Evolutionary conservation across 768 basidiomycete species (phyloP).

Genomic region (Tulasnella sp.): DNA sequence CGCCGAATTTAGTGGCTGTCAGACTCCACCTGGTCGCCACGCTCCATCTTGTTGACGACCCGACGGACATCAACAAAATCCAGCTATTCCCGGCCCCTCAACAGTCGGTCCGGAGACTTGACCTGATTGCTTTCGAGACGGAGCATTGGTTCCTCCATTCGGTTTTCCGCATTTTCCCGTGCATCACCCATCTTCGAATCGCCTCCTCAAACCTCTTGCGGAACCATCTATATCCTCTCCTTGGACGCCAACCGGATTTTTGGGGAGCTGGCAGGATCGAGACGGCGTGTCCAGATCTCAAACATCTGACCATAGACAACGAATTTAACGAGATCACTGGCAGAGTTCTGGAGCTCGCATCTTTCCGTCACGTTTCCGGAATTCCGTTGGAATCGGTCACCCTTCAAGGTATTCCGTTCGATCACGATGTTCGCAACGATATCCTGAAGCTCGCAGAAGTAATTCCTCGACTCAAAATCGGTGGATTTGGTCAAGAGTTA

Average conservation of each 20-base stretch:
- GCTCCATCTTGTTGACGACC: background rate
- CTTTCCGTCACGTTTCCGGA: background rate
- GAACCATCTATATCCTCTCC: background rate
- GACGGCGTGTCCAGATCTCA: background rate
- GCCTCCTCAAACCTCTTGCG: background rate
- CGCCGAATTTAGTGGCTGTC: background rate
- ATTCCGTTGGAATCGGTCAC: background rate
- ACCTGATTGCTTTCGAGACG: background rate
- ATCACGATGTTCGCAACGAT: background rate
- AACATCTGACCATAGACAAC: background rate
- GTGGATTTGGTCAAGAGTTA: background rate
- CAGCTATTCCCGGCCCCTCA: background rate
- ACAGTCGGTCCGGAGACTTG: background rate
- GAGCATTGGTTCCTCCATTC: background rate
- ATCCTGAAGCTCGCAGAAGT: background rate
- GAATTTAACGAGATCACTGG: background rate
- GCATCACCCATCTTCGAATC: background rate
- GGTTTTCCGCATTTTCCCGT: background rate
- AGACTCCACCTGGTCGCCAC: background rate
- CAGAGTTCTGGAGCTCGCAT: background rate
- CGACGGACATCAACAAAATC: background rate
- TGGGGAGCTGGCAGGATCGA: background rate
- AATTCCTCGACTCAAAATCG: background rate
- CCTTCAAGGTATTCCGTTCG: background rate
- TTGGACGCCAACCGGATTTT: background rate